A percentile compares a stretch with the other conserved stretches of the same genome.
Conservation (phyloP, 23 red algal genomes). For the Gracilaria domingensis region DNA sequence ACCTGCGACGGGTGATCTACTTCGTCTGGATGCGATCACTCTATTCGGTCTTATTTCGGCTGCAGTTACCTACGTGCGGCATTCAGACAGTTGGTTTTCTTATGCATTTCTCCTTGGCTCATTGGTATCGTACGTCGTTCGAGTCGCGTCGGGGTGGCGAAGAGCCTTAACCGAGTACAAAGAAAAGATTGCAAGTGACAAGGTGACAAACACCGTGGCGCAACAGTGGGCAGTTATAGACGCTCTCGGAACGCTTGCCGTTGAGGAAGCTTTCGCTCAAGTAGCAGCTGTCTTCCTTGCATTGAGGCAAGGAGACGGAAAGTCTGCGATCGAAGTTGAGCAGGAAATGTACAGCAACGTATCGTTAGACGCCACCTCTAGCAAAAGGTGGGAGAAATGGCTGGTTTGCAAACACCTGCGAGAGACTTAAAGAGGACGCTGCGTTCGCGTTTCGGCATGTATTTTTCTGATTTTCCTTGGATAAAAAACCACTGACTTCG, state of each 20-base stretch:
- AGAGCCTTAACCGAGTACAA: slow-evolving; percentile 35
- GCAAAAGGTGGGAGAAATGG: background rate
- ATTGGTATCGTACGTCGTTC: slow-evolving; percentile 33
- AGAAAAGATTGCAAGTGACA: slow-evolving; percentile 46
- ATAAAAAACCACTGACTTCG: background rate
- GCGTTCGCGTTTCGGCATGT: too few relatives aligned
- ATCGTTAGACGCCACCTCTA: background rate
- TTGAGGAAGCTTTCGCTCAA: slow-evolving; percentile 54
- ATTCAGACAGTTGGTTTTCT: slow-evolving; percentile 30
- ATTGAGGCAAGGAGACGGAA: background rate
- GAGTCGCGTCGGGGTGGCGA: slow-evolving; percentile 48
- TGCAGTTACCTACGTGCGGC: slow-evolving; percentile 5
- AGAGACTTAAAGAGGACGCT: background rate
- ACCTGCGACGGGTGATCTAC: slow-evolving; percentile 56
- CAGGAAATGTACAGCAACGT: slow-evolving; percentile 11
- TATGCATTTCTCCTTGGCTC: slow-evolving; percentile 24
- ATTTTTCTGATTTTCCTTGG: background rate
- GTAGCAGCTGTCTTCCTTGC: slow-evolving; percentile 40
- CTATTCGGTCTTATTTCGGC: slow-evolving; percentile 40
- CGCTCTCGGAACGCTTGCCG: slow-evolving; percentile 7
- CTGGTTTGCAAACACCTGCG: background rate
- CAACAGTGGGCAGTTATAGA: slow-evolving; percentile 40
- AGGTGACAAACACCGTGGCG: slow-evolving; percentile 4
- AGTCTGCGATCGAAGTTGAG: background rate
- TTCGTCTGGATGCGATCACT: slow-evolving; percentile 58